A percentile compares a stretch with the other conserved stretches of the same genome.
These are phyloP conservation scores for Vigna unguiculata DNA, from an alignment of 306 rosid genomes.

Conservation along the genomic window DNA sequence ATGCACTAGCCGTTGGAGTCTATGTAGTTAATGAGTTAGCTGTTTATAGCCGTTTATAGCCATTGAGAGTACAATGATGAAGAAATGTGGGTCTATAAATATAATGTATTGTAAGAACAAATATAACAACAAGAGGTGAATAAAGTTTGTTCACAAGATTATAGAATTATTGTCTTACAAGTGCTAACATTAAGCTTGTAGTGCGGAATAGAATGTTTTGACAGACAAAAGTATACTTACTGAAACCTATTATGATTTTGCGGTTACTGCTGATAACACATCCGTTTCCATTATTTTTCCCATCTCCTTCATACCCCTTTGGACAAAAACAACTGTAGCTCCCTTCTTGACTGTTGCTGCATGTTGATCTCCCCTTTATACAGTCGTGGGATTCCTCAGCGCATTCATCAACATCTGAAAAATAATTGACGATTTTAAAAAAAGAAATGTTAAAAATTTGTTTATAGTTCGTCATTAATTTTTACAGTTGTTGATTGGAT, in stretches of 20 bases:
- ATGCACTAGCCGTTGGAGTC: too few species aligned
- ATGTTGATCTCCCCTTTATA: neutral
- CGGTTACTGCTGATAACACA: neutral
- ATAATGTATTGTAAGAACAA: too few species aligned
- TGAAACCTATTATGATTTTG: constrained; percentile 11
- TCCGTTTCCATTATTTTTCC: neutral
- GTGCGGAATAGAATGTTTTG: too few species aligned
- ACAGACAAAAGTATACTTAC: neutral
- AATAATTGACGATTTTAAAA: neutral
- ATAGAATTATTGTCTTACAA: too few species aligned
- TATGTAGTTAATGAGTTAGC: too few species aligned
- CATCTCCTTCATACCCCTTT: constrained; percentile 32
- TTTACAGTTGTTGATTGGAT: too few species aligned
- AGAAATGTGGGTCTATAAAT: too few species aligned
- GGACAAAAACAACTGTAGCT: constrained; percentile 17
- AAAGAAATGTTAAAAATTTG: neutral
- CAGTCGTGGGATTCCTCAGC: neutral
- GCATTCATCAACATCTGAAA: constrained; percentile 47
- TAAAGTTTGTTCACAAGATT: too few species aligned
- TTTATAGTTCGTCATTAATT: neutral
- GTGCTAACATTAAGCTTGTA: too few species aligned
- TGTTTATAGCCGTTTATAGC: too few species aligned
- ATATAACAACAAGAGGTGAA: too few species aligned
- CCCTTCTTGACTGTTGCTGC: neutral
- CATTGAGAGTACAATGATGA: too few species aligned